These are phyloP conservation scores for Amphicarpaea edgeworthii DNA, from an alignment of 306 rosid genomes.

Conservation along the genomic window DNA sequence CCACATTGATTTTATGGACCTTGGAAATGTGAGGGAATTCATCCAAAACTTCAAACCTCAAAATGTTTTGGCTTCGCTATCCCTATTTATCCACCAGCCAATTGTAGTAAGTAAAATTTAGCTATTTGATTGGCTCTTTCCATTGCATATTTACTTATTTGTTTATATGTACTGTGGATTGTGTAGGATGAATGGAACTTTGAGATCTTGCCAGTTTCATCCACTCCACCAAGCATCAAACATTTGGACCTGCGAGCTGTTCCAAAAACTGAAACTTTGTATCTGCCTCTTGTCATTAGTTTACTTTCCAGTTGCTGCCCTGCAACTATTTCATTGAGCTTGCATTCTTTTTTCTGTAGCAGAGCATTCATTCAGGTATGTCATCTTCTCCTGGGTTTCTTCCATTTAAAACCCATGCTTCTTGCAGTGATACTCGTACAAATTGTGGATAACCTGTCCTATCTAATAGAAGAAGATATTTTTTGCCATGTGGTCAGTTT, in stretches of 20 bases:
- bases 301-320: conserved; percentile 40
- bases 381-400: not conserved
- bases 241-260: not conserved
- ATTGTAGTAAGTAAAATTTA: not conserved
- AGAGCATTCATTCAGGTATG: conserved; percentile 42
- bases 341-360: not conserved
- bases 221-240: conserved; percentile 40
- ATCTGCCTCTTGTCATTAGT: not conserved
- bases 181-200: conserved; percentile 19
- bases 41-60: conserved; percentile 39
- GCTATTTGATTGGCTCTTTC: too few relatives aligned
- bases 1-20: not conserved
- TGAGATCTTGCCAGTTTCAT: not conserved
- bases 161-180: not conserved
- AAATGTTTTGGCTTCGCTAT: conserved; percentile 17
- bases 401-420: not conserved
- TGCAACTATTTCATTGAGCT: conserved; percentile 16
- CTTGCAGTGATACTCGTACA: not conserved
- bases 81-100: not conserved
- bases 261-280: not conserved
- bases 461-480: not conserved
- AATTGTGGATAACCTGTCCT: not conserved
- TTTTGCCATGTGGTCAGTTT: not conserved
- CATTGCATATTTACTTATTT: too few relatives aligned
- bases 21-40: conserved; percentile 6